These are phyloP conservation scores for Ilex asprella DNA, from an alignment of 257 asterid species.

Conservation along the genomic window DNA sequence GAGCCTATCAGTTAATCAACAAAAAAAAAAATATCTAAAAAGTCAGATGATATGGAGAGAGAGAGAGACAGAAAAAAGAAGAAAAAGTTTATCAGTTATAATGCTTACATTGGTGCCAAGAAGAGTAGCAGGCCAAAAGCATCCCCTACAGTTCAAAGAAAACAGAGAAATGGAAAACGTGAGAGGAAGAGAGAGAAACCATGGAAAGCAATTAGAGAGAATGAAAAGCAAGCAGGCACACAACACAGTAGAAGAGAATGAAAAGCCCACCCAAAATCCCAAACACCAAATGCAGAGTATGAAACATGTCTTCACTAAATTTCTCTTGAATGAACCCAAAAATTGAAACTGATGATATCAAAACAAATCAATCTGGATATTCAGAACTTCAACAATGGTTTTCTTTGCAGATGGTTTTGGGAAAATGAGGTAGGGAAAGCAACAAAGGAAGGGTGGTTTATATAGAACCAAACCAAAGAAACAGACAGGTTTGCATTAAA, in stretches of 20 bases:
- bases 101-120: conserved; percentile 71
- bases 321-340: too few species aligned
- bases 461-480: conserved; percentile 17
- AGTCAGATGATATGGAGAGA: too few species aligned
- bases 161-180: background rate
- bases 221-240: background rate
- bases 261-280: conserved; percentile 14
- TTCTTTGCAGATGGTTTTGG: conserved; percentile 1
- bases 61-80: too few species aligned
- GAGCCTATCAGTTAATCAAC: conserved; percentile 32
- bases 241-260: background rate
- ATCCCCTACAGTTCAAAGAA: conserved; percentile 36
- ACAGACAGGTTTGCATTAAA: conserved; percentile 12
- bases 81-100: background rate
- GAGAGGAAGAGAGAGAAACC: background rate
- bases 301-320: background rate
- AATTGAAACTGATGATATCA: background rate
- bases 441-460: conserved; percentile 5
- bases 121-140: conserved; percentile 70
- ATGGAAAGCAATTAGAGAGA: background rate
- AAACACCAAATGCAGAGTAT: conserved; percentile 13
- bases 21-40: background rate
- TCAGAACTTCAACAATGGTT: background rate
- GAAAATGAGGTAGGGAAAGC: conserved; percentile 3
- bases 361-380: background rate